phyloP scores from a whole-genome alignment of 2,329 filamentous ascomycete genomes.

The Corynespora cassiicola region DNA sequence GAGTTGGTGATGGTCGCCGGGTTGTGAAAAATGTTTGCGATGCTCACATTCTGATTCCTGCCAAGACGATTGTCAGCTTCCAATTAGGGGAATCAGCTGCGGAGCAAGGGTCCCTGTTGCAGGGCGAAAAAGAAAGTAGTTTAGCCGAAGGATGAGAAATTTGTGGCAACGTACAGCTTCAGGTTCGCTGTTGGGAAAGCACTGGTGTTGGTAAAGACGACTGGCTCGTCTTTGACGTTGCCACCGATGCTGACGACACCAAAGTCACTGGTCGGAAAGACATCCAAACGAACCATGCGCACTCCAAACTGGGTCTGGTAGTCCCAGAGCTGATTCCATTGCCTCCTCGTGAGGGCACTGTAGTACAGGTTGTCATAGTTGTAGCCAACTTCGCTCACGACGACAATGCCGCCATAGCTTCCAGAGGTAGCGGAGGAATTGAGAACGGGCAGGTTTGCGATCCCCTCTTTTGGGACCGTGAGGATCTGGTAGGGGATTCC shows the following conservation, averaged over 20 bases:
- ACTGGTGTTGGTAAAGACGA: constrained; percentile 61
- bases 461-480: constrained; percentile 61
- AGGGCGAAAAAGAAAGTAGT: constrained; percentile 2
- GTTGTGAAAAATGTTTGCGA: constrained; percentile 61
- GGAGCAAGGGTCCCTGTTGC: constrained; percentile 1
- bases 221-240: constrained; percentile 38
- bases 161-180: constrained; percentile 45
- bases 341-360: constrained; percentile 62
- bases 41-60: constrained; percentile 37
- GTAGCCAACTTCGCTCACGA: constrained; percentile 62
- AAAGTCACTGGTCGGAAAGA: constrained; percentile 60
- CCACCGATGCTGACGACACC: constrained; percentile 49
- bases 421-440: constrained; percentile 57
- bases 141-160: constrained; percentile 7
- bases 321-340: constrained; percentile 63
- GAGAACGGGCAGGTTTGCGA: constrained; percentile 57
- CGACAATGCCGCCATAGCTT: constrained; percentile 66
- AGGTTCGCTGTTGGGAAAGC: constrained; percentile 63
- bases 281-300: constrained; percentile 66
- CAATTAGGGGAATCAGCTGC: too few species aligned
- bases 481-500: constrained; percentile 65
- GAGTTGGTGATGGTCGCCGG: constrained; percentile 62
- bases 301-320: constrained; percentile 66
- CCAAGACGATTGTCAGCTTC: constrained; percentile 11
- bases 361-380: constrained; percentile 57